phyloP scores from a whole-genome alignment of 2,329 filamentous ascomycete species.

The Penicillium crustosum region DNA sequence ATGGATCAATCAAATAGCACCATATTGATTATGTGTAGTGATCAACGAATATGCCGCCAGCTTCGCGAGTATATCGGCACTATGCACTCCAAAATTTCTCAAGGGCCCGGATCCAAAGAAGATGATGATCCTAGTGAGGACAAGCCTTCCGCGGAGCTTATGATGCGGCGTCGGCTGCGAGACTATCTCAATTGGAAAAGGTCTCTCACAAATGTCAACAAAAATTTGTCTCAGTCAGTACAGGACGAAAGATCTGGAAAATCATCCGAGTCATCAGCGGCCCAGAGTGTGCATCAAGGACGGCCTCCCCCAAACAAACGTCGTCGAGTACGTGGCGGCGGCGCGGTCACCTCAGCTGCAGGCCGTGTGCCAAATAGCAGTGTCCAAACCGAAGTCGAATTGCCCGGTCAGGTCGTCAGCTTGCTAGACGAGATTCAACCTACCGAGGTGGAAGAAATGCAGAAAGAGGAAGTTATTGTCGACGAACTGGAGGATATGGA shows the following conservation, averaged over 20 bases:
- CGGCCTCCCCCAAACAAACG: conserved; percentile 80
- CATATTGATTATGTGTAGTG: conserved; percentile 92
- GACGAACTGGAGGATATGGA: conserved; percentile 91
- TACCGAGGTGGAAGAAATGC: conserved; percentile 71
- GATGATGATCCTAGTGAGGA: conserved; percentile 55
- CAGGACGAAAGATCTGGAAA: conserved; percentile 25
- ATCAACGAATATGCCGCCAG: conserved; percentile 81
- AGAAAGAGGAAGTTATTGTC: conserved; percentile 66
- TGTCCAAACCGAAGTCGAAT: conserved; percentile 72
- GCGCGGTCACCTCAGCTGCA: conserved; percentile 56
- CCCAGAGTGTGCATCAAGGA: conserved; percentile 50
- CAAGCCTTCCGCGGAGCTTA: conserved; percentile 73
- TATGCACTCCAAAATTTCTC: conserved; percentile 69
- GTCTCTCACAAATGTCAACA: conserved; percentile 80
- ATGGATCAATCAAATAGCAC: conserved; percentile 86
- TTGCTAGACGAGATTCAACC: conserved; percentile 80
- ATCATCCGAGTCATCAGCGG: conserved; percentile 21
- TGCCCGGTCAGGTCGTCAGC: conserved; percentile 75
- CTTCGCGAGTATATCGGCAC: conserved; percentile 87
- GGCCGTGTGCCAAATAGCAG: conserved; percentile 71
- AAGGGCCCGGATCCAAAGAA: conserved; percentile 45
- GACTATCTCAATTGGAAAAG: conserved; percentile 89
- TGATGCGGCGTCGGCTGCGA: conserved; percentile 85
- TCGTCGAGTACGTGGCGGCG: conserved; percentile 78
- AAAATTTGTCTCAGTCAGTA: conserved; percentile 37